Percentiles rank a stretch among this genome's conserved stretches.
Conservation (phyloP, 257 asterid species). For the Solanum stenotomum region DNA sequence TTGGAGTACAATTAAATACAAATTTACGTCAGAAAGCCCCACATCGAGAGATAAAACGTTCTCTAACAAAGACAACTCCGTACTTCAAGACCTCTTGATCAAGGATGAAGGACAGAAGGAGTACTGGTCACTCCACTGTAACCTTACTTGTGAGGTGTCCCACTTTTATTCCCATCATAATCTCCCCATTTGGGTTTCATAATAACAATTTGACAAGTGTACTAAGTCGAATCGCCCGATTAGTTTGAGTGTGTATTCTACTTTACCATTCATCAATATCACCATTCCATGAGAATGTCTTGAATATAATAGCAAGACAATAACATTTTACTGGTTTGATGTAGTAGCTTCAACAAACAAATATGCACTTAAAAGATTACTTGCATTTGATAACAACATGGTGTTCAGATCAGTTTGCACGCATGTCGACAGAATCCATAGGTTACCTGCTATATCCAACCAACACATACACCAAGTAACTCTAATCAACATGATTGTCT, state of each 20-base stretch:
- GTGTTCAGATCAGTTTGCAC: neutral
- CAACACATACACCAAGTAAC: neutral
- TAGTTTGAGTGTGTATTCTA: neutral
- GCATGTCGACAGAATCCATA: neutral
- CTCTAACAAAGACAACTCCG: no score
- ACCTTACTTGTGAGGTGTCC: neutral
- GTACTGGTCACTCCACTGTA: no score
- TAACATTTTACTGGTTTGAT: neutral
- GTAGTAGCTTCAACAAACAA: neutral
- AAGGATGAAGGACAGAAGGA: neutral
- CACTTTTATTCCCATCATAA: neutral
- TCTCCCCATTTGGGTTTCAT: neutral
- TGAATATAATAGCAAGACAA: neutral
- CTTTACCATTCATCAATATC: neutral
- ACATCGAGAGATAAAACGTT: accelerated
- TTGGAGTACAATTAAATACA: accelerated
- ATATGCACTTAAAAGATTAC: neutral
- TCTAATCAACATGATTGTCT: neutral
- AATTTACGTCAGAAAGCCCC: accelerated
- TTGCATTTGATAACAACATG: neutral
- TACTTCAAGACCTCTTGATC: neutral
- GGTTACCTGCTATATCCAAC: neutral
- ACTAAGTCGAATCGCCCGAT: neutral
- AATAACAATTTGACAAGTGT: neutral
- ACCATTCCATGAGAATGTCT: neutral